Percentiles rank a stretch among this genome's conserved stretches.
phyloP scores from a whole-genome alignment of 2,329 filamentous ascomycete species.

The Calonectria pauciramosa region DNA sequence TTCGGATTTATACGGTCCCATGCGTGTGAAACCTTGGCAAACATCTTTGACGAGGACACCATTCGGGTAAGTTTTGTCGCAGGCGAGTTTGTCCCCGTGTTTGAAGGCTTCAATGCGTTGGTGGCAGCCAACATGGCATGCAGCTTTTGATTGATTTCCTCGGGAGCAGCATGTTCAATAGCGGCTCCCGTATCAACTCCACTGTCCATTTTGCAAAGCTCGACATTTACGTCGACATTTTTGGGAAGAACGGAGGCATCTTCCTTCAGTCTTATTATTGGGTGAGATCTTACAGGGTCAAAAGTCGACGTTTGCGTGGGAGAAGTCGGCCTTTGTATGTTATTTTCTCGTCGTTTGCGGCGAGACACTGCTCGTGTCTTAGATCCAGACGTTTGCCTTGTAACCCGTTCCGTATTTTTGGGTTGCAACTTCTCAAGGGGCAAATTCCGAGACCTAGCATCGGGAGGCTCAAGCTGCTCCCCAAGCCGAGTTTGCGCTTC shows the following conservation, averaged over 20 bases:
- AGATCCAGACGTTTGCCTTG: slow-evolving; percentile 33
- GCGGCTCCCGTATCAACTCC: not conserved
- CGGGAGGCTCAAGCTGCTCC: not conserved
- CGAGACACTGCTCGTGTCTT: slow-evolving; percentile 24
- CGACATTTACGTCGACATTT: slow-evolving; percentile 31
- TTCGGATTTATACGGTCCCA: slow-evolving; percentile 51
- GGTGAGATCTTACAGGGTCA: slow-evolving; percentile 40
- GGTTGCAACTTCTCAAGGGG: slow-evolving; percentile 31
- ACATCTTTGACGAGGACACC: slow-evolving; percentile 47
- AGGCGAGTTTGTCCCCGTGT: slow-evolving; percentile 22
- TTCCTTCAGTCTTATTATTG: slow-evolving; percentile 17
- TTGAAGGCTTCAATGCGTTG: slow-evolving; percentile 49
- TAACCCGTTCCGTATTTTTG: slow-evolving; percentile 14
- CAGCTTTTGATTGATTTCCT: slow-evolving; percentile 52
- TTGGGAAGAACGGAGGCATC: slow-evolving; percentile 28
- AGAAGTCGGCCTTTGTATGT: slow-evolving; percentile 31
- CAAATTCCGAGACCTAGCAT: not conserved
- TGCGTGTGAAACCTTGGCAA: slow-evolving; percentile 52
- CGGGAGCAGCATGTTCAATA: slow-evolving; percentile 28
- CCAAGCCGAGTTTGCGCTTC: slow-evolving; percentile 28
- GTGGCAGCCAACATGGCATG: slow-evolving; percentile 54
- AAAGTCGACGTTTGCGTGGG: slow-evolving; percentile 29
- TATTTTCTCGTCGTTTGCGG: slow-evolving; percentile 30
- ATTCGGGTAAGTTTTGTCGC: slow-evolving; percentile 46
- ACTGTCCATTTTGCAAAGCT: slow-evolving; percentile 8